Evolutionary conservation across 805 yeast genomes (phyloP).

Genomic region (Hanseniaspora valbyensis): DNA sequence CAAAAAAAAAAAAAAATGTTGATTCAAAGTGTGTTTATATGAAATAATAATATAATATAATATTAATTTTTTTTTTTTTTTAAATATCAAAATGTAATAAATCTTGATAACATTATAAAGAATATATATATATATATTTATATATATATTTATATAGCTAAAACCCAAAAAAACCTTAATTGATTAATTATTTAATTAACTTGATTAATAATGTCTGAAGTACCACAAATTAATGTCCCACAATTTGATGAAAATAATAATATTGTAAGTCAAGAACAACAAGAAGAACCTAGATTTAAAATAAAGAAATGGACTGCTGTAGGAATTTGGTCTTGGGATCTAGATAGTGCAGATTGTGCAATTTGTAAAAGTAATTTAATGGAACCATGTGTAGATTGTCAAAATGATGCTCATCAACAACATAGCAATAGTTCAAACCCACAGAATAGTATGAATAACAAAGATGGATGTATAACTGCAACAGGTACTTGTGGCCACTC

Average conservation of each 20-base stretch:
- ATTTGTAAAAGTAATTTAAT: conserved; percentile 94
- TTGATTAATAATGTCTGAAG: neutral
- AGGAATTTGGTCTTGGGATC: conserved; percentile 99
- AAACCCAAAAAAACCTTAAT: neutral
- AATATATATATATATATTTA: no score
- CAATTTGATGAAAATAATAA: neutral
- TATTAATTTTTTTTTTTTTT: no score
- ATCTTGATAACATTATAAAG: no score
- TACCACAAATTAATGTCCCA: conserved; percentile 1
- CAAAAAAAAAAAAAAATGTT: no score
- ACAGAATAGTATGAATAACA: conserved; percentile 37
- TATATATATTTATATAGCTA: no score
- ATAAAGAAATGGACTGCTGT: conserved; percentile 98
- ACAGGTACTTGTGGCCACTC: conserved; percentile 98
- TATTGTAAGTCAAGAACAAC: conserved; percentile 17
- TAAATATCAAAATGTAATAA: no score
- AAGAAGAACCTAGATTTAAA: conserved; percentile 57
- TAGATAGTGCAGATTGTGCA: conserved; percentile 91
- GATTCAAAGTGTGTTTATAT: no score
- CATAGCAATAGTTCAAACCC: conserved; percentile 19
- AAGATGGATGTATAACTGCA: conserved; percentile 81
- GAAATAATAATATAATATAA: no score
- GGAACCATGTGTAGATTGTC: conserved; percentile 98
- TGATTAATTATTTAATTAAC: neutral
- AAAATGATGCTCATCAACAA: conserved; percentile 44